Evolutionary conservation across 2,329 filamentous ascomycete genomes (phyloP).

Genomic region (Penicillium sp.): DNA sequence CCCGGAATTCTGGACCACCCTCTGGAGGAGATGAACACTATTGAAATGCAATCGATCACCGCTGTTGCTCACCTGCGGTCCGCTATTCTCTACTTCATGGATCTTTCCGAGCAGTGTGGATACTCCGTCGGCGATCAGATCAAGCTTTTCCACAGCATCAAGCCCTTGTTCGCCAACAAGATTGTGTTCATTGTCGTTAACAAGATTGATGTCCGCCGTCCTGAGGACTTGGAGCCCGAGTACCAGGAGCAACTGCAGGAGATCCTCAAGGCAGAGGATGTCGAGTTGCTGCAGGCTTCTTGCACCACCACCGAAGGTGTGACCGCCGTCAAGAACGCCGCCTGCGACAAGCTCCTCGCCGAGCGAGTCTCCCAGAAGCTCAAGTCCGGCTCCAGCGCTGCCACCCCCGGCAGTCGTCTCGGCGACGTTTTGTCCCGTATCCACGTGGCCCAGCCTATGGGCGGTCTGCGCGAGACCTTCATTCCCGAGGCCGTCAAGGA

Average conservation of each 20-base stretch:
- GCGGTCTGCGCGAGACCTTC: slow-evolving; percentile 76
- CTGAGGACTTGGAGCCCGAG: slow-evolving; percentile 80
- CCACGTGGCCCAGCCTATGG: slow-evolving; percentile 92
- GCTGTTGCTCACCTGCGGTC: slow-evolving; percentile 95
- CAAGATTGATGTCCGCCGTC: slow-evolving; percentile 91
- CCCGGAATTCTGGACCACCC: slow-evolving; percentile 98
- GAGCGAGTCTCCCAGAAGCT: slow-evolving; percentile 94
- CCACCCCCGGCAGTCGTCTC: slow-evolving; percentile 72
- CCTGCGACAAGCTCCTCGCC: slow-evolving; percentile 88
- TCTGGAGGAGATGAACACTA: slow-evolving; percentile 99
- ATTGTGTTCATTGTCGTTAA: slow-evolving; percentile 95
- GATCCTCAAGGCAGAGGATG: slow-evolving; percentile 81
- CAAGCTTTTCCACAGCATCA: slow-evolving; percentile 92
- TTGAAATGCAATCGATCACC: slow-evolving; percentile 98
- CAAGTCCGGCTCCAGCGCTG: slow-evolving; percentile 78
- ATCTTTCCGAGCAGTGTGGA: slow-evolving; percentile 93
- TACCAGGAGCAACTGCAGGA: slow-evolving; percentile 74
- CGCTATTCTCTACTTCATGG: slow-evolving; percentile 97
- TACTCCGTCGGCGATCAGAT: slow-evolving; percentile 93
- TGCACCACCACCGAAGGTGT: slow-evolving; percentile 95
- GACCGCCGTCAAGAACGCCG: slow-evolving; percentile 90
- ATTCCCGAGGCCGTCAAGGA: slow-evolving; percentile 82
- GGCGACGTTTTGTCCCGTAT: slow-evolving; percentile 91
- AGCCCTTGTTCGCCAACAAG: slow-evolving; percentile 95
- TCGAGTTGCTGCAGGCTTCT: slow-evolving; percentile 88